phyloP scores from a whole-genome alignment of 2,329 filamentous ascomycete genomes.

The Teratosphaeria zuluensis region DNA sequence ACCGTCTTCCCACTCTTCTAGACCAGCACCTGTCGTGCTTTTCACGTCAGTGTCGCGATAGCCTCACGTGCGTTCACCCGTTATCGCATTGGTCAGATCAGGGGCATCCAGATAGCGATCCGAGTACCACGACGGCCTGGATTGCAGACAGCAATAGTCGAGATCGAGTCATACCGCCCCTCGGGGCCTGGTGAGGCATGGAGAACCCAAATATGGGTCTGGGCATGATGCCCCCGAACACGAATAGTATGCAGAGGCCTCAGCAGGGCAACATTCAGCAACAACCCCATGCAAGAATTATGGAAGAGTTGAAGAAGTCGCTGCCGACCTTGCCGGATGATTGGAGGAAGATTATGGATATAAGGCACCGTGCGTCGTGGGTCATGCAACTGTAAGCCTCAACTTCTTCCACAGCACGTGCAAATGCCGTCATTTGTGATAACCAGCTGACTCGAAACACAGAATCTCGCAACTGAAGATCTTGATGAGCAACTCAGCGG shows the following conservation, averaged over 20 bases:
- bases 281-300: constrained; percentile 16
- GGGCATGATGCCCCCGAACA: constrained; percentile 7
- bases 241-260: constrained; percentile 20
- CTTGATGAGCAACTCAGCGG: background rate
- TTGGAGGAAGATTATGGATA: constrained; percentile 26
- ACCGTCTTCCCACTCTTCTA: background rate
- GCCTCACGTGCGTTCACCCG: background rate
- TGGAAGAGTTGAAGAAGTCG: constrained; percentile 14
- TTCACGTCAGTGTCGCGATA: background rate
- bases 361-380: constrained; percentile 16
- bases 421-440: background rate
- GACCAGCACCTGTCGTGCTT: background rate
- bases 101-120: background rate
- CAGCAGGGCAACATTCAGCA: constrained; percentile 15
- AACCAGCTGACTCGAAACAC: constrained; percentile 1
- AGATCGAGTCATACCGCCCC: background rate
- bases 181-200: constrained; percentile 1
- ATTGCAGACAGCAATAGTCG: background rate
- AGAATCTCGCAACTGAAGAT: constrained; percentile 1
- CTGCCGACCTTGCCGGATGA: constrained; percentile 10
- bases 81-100: background rate
- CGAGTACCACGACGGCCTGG: background rate
- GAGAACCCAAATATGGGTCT: constrained; percentile 4
- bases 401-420: background rate
- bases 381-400: constrained; percentile 26